phyloP scores from a whole-genome alignment of 305 asterid genomes.

The Fraxinus greggii region DNA sequence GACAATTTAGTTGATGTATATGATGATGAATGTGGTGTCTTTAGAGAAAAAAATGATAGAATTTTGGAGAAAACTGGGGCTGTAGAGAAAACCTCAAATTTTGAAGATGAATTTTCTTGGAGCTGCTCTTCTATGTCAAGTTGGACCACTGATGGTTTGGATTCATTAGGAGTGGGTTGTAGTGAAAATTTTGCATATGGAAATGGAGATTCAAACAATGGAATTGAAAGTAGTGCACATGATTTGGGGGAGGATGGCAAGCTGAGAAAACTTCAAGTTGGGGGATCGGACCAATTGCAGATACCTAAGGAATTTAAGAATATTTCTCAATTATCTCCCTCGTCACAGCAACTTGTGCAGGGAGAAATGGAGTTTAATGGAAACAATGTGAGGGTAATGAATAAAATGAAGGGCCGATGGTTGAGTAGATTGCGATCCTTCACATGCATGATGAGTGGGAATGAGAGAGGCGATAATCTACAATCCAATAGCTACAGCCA shows the following conservation, averaged over 20 bases:
- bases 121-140: slow-evolving; percentile 49
- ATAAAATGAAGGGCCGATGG: slow-evolving; percentile 48
- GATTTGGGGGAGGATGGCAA: slow-evolving; percentile 29
- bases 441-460: slow-evolving; percentile 40
- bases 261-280: slow-evolving; percentile 21
- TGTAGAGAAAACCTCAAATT: slow-evolving; percentile 43
- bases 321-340: slow-evolving; percentile 27
- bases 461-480: slow-evolving; percentile 31
- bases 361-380: slow-evolving; percentile 29
- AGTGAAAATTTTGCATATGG: slow-evolving; percentile 25
- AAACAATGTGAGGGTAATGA: slow-evolving; percentile 26
- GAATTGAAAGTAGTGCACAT: slow-evolving; percentile 27
- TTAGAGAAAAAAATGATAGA: slow-evolving; percentile 34
- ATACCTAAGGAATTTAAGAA: slow-evolving; percentile 27
- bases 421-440: slow-evolving; percentile 56
- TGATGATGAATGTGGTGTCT: slow-evolving; percentile 22
- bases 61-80: slow-evolving; percentile 51
- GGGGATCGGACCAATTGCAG: slow-evolving; percentile 24
- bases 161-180: slow-evolving; percentile 29
- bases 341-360: slow-evolving; percentile 22
- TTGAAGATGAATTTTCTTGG: slow-evolving; percentile 46
- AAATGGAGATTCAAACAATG: slow-evolving; percentile 27
- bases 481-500: slow-evolving; percentile 22
- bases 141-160: slow-evolving; percentile 38
- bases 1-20: slow-evolving; percentile 24